Evolutionary conservation across 106 monocot genomes (phyloP).

Genomic region (Acanthochlamys bracteata): DNA sequence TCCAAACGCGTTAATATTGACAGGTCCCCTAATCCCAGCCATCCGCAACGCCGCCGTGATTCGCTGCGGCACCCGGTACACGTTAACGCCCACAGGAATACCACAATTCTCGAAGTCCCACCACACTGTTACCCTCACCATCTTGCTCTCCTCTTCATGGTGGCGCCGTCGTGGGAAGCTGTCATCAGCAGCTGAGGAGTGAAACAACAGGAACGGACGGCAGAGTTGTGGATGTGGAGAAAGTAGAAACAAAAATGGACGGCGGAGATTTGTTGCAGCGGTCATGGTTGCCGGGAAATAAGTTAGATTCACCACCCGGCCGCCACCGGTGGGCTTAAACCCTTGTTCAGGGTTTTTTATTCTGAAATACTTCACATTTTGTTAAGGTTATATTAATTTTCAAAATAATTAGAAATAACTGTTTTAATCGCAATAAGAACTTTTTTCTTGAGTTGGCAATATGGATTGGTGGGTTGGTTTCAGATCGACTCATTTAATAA

Average conservation of each 20-base stretch:
- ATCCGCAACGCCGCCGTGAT: conserved; percentile 65
- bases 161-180: conserved; percentile 2
- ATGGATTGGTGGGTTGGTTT: no score
- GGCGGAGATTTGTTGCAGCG: conserved; percentile 2
- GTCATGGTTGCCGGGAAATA: neutral
- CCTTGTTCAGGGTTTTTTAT: neutral
- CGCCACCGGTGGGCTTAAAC: conserved; percentile 5
- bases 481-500: no score
- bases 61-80: conserved; percentile 40
- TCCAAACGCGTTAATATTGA: conserved; percentile 83
- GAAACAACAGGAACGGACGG: conserved; percentile 2
- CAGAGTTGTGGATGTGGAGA: neutral
- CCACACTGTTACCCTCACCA: conserved; percentile 73
- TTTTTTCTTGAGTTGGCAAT: no score
- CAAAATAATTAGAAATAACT: no score
- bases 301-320: neutral
- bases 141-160: conserved; percentile 37
- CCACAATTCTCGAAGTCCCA: conserved; percentile 98
- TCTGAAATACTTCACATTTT: no score
- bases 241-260: neutral
- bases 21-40: conserved; percentile 66
- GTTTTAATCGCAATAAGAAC: no score
- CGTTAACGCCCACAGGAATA: conserved; percentile 58
- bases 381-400: no score
- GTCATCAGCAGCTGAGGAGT: neutral